A percentile compares a stretch with the other conserved stretches of the same genome.
Conservation (phyloP, 2,329 filamentous ascomycete species). For the Microascus cirrosus region DNA sequence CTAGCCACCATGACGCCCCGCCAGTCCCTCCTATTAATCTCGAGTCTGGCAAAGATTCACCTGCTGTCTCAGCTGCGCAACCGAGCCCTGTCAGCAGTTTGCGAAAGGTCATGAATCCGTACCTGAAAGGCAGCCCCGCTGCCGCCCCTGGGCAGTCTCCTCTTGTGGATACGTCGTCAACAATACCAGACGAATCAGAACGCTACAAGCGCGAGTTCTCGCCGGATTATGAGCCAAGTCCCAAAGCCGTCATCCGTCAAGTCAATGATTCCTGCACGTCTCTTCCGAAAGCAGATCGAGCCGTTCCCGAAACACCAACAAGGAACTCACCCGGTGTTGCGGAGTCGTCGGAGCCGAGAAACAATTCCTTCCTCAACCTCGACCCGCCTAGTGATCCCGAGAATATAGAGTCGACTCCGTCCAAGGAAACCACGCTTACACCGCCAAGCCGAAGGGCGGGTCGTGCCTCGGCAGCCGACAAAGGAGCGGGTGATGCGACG, state of each 20-base stretch:
- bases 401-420: slow-evolving; percentile 12
- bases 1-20: slow-evolving; percentile 28
- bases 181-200: slow-evolving; percentile 6
- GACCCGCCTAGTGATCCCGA: slow-evolving; percentile 37
- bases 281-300: slow-evolving; percentile 10
- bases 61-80: slow-evolving; percentile 20
- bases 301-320: slow-evolving; percentile 21
- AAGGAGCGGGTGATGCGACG: neutral
- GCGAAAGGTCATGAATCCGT: slow-evolving; percentile 79
- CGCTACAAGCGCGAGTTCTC: slow-evolving; percentile 52
- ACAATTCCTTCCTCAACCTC: slow-evolving; percentile 39
- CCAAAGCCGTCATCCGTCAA: slow-evolving; percentile 59
- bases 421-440: neutral
- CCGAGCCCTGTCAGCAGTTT: slow-evolving; percentile 68
- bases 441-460: neutral
- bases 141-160: neutral
- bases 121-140: slow-evolving; percentile 33
- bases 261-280: slow-evolving; percentile 36
- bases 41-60: slow-evolving; percentile 9
- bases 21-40: slow-evolving; percentile 21
- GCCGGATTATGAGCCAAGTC: slow-evolving; percentile 62
- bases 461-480: neutral
- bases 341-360: slow-evolving; percentile 19
- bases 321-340: slow-evolving; percentile 20
- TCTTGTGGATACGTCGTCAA: neutral